Evolutionary conservation across 208 protist genomes (phyloP), one percentile per base, ranked within the genome.

Genomic region (Leishmania amazonensis): DNA sequence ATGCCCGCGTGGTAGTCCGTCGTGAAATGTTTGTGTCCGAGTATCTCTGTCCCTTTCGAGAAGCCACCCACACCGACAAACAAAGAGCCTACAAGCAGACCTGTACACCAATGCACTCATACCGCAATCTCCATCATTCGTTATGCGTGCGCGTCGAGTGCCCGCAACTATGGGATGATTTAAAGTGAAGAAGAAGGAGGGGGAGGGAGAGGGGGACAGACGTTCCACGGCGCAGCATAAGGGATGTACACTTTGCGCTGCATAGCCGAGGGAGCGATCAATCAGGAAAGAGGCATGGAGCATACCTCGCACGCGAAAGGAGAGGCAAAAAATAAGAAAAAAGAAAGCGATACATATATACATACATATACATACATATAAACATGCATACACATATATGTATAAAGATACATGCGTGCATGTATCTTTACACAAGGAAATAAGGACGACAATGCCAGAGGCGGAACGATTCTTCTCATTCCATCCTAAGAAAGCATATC

Each of bases 381-480:
- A 11, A 49, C 49, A 9, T 49, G 6, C 49, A 72, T 51, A 28
- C 75, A 75, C 5, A 58, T 83, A 81, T 75, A 58, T 71, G 70
- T 71, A 73, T 40, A 75, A 67, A 45, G 24, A 49, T 49, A 21
- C 1, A 73, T 73, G 21, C 6, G 19, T 21, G 8, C 28, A 35
- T 38, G 15, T 38, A 35, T n/a, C 28, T n/a, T 35, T 65, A 35
- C 60, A 35, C 17, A 21, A 54, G 13, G 13, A 4, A 54, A 54
- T 0, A 13, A 49, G 45, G 0, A 49, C 45, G 45, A 49, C 45
- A 49, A 49, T 8, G 11, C 9, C 45, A 13, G 0, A 49, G 45
- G 45, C 45, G 45, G 45, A 0, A 0, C 45, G 8, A 49, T 49
- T 1, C 45, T 49, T 49, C 45, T 13, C 8, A 49, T 49, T 8